Base-by-base conservation (phyloP, 139 green algal genomes). In the Micractinium sp. region DNA sequence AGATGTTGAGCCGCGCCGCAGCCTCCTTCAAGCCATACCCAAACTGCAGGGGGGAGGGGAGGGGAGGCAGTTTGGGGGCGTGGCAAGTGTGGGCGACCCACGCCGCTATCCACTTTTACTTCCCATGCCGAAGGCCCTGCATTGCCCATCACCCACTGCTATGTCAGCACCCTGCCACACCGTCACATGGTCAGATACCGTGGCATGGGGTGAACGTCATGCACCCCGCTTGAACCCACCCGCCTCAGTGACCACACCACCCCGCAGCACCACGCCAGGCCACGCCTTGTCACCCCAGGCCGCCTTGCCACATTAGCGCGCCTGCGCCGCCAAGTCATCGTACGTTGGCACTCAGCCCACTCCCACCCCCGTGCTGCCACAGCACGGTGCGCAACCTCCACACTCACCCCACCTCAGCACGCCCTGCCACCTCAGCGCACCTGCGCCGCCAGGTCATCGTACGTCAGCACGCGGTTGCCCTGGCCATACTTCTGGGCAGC, bases 361-460 rank as follows among this genome's bases (percentile, higher is more conserved):
- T 31, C 20, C 63, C 63, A 71, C 20, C 20, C 63, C 63, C 16
- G 63, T 27, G 63, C 63, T 71, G 63, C 63, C 63, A 23, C 20
- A 29, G 20, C 20, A 29, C 69, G 18, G 31, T 5, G 19, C 20
- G 67, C 67, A 16, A 56, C 31, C 5, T 27, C 12, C 31, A 29
- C 29, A 41, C 31, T 29, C 33, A 18, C 14, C 74, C 18, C 38
- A 19, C 33, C 19, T 23, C 77, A 35, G 74, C 31, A 18, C 25
- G 27, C 61, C 61, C 12, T 41, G 23, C 14, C 12, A 23, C 20
- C 22, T 23, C 36, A 12, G 14, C 84, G 2, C 85, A 88, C 71
- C 85, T 88, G 85, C 41, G 73, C 73, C n/a, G 85, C 85, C 87
- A 97, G 89, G 81, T 97, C 94, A 35, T 96, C 90, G 82, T 93